Percentiles rank a stretch among this genome's conserved stretches.
phyloP scores from a whole-genome alignment of 371 early-diverging fungal species.

The Syncephalastrum sp. region DNA sequence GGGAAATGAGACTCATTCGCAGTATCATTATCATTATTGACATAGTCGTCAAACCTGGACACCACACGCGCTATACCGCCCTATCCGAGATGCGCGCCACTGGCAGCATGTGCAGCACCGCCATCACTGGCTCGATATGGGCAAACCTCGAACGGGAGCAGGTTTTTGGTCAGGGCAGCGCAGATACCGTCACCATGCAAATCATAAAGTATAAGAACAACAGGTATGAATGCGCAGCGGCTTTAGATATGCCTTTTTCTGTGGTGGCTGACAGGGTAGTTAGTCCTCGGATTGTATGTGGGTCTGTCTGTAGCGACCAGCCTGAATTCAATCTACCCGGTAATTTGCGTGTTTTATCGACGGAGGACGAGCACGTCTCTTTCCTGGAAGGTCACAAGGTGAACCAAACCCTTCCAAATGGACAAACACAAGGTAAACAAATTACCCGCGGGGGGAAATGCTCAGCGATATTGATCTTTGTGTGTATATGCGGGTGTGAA shows the following conservation, averaged over 20 bases:
- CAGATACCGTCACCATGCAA: slow-evolving; percentile 33
- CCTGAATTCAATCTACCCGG: slow-evolving; percentile 41
- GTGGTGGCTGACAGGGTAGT: too few relatives aligned
- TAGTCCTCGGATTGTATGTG: slow-evolving; percentile 24
- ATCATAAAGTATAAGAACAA: slow-evolving; percentile 13
- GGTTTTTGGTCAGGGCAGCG: slow-evolving; percentile 38
- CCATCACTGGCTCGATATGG: slow-evolving; percentile 10
- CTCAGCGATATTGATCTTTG: not conserved
- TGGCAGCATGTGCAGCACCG: not conserved
- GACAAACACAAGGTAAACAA: slow-evolving; percentile 9
- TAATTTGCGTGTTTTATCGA: slow-evolving; percentile 36
- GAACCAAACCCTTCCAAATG: not conserved
- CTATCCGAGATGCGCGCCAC: not conserved
- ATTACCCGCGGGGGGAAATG: not conserved
- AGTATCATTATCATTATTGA: too few relatives aligned
- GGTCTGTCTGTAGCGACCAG: slow-evolving; percentile 38
- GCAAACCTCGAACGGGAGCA: slow-evolving; percentile 17
- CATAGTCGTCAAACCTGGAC: not conserved
- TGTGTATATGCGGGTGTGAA: not conserved
- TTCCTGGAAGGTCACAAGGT: slow-evolving; percentile 28
- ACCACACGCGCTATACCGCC: not conserved
- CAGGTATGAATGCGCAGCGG: too few relatives aligned
- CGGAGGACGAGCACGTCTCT: slow-evolving; percentile 6
- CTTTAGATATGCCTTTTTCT: too few relatives aligned
- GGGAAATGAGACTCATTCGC: too few relatives aligned